A percentile compares a stretch with the other conserved stretches of the same genome.
phyloP scores from a whole-genome alignment of 768 basidiomycete genomes.

The Trametes sanguinea region DNA sequence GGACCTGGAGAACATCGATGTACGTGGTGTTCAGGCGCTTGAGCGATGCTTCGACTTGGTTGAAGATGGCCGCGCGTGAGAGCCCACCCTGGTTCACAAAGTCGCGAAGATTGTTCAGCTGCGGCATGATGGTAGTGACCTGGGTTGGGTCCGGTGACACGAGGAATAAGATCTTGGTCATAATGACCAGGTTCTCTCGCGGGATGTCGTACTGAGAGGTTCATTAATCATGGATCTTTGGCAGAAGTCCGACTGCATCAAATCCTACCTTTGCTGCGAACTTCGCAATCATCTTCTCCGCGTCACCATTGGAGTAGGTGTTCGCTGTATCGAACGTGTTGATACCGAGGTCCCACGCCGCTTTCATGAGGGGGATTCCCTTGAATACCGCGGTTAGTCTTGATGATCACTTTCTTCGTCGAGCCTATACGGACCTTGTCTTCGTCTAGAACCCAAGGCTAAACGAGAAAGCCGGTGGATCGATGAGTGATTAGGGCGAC shows the following conservation, averaged over 20 bases:
- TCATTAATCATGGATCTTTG: neutral
- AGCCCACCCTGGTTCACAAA: constrained; percentile 52
- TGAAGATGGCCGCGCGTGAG: constrained; percentile 43
- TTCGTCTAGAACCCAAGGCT: constrained; percentile 29
- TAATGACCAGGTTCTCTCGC: constrained; percentile 29
- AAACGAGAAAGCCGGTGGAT: neutral
- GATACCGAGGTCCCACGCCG: constrained; percentile 34
- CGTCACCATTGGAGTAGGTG: constrained; percentile 41
- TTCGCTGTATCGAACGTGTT: constrained; percentile 35
- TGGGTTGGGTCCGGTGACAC: constrained; percentile 17
- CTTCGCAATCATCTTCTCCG: constrained; percentile 44
- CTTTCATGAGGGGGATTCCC: constrained; percentile 29
- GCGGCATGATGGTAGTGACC: neutral
- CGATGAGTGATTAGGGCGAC: neutral
- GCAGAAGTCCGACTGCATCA: constrained; percentile 3
- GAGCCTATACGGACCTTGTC: constrained; percentile 16
- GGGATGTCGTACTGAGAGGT: constrained; percentile 27
- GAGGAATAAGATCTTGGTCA: constrained; percentile 29
- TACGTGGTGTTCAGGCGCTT: constrained; percentile 39
- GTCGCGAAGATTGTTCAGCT: constrained; percentile 20
- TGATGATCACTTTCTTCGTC: no score
- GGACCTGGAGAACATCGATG: constrained; percentile 48
- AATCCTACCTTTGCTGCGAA: constrained; percentile 40
- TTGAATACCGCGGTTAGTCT: neutral
- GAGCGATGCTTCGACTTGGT: constrained; percentile 38